Evolutionary conservation across 176 grass and related monocot species (phyloP), one percentile per base, ranked within the genome.

Genomic region (Cenchrus fungigraminus): DNA sequence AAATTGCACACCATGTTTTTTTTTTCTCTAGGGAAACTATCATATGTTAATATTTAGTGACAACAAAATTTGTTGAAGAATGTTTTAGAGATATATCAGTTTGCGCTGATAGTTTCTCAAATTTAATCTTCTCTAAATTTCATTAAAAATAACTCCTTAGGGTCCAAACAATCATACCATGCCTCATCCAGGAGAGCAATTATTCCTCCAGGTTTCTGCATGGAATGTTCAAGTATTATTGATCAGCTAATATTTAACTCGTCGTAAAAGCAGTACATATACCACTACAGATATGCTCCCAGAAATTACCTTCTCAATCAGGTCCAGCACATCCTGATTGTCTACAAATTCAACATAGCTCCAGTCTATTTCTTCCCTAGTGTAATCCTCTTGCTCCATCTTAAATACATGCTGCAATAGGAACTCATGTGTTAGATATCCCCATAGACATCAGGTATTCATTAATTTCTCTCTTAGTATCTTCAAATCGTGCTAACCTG

Each of bases 321-420:
- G 74, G 83, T 98, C 95, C 71, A 98, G 56, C n/a, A 98, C 93
- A 89, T 98, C 95, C 81, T 93, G 91, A 73, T 98, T 98, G 81
- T 98, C 95, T n/a, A 98, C 93, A 87, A 98, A 98, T 65, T 98
- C 95, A 45, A 98, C 91, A 83, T 98, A 98, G 66, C 95, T 98
- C 95, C 95, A 98, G 29, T 95, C 83, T 34, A 98, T 98, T 79
- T 98, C 93, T 78, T 98, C 95, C 63, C 57, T 93, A 71, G 95
- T 95, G 70, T 98, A 98, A 42, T 95, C 91, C 84, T 98, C 95
- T 87, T 98, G 95, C 83, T 98, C 95, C 95, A 98, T 98, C 88
- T 98, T 98, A 71, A 98, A 98, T 57, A 98, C 95, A 15, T 98
- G 95, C 92, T 97, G 90, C 79, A 79, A 22, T 51, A 82, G 71